Evolutionary conservation across 192 early-diverging fungal species (phyloP).

Genomic region (Podila minutissima): DNA sequence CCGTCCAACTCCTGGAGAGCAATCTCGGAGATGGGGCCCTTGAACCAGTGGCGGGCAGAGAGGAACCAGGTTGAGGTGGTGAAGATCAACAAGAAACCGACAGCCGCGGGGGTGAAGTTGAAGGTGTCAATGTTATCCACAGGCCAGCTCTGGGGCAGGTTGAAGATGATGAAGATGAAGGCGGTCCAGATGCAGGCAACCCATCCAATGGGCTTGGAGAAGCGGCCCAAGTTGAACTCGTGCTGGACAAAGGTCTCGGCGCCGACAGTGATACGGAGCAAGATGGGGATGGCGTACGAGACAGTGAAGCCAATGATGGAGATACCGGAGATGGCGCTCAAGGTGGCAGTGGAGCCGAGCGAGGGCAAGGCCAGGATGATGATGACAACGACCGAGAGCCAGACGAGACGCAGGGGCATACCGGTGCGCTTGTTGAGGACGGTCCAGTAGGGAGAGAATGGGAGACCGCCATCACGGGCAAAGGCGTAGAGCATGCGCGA

Average conservation of each 20-base stretch:
- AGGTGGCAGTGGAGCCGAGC: slow-evolving; percentile 49
- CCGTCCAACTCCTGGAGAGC: slow-evolving; percentile 40
- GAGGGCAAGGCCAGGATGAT: slow-evolving; percentile 51
- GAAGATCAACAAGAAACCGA: slow-evolving; percentile 51
- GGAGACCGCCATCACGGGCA: slow-evolving; percentile 61
- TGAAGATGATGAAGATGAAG: slow-evolving; percentile 55
- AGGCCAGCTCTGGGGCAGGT: slow-evolving; percentile 52
- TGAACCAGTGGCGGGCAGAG: slow-evolving; percentile 50
- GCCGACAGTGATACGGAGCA: slow-evolving; percentile 50
- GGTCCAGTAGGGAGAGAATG: slow-evolving; percentile 43
- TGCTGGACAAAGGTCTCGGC: slow-evolving; percentile 50
- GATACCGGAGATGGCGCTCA: slow-evolving; percentile 54
- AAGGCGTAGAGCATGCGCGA: slow-evolving; percentile 62
- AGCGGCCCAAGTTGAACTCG: slow-evolving; percentile 54
- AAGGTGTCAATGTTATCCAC: slow-evolving; percentile 42
- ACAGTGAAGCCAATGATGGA: slow-evolving; percentile 52
- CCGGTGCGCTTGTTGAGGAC: slow-evolving; percentile 48
- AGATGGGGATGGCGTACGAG: slow-evolving; percentile 53
- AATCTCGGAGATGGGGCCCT: slow-evolving; percentile 52
- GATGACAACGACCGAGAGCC: slow-evolving; percentile 40
- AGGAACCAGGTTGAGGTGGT: slow-evolving; percentile 51
- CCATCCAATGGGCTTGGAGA: slow-evolving; percentile 46
- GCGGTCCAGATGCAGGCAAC: slow-evolving; percentile 54
- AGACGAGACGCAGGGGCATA: slow-evolving; percentile 52
- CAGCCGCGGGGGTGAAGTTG: slow-evolving; percentile 54